Base-by-base conservation (phyloP, 2,329 filamentous ascomycete genomes). In the Botrytis aclada region DNA sequence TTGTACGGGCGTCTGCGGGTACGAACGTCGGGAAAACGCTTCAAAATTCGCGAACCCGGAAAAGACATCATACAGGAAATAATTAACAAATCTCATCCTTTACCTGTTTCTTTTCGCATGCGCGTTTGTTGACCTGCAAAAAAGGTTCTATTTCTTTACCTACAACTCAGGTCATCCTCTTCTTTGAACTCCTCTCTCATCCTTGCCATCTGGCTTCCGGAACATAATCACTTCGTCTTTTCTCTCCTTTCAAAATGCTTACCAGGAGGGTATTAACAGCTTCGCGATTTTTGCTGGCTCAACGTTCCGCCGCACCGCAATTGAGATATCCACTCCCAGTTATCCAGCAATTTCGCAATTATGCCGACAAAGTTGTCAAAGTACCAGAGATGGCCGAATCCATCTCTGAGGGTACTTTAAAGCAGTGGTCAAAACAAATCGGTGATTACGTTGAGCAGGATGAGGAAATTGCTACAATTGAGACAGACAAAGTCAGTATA, bases 331-430 rank as follows among this genome's bases (percentile, higher is more conserved):
- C 85, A 47, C 80, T 85, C 76, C 84, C 84, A 75, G 80, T 82
- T 18, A 82, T 84, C 79, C 83, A 84, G 80, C 88, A 89, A 79
- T 85, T 88, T 70, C 87, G 89, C 77, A 86, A 79, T 77, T 91
- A 91, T 80, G 95, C 95, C 82, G 94, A 97, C 81, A 91, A 89
- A 78, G 85, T 95, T 76, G 90, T 99, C 83, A 95, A 98, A 85
- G 96, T 98, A 77, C 96, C 96, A 47, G 89, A 96, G 82, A 98
- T 99, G 96, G 96, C 96, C 76, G 96, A 99, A 84, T 98, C 96
- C 67, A 98, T 99, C 83, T 97, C 94, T 62, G 96, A 99, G 84
- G 96, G 96, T 75, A 99, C 96, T 34, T 83, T 99, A 80, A 98
- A 97, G 85, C 94, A 97, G 82, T 98, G 95, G 86, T 92, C 89